phyloP scores from a whole-genome alignment of 176 grass and related monocot species.

The Cymbopogon citratus region DNA sequence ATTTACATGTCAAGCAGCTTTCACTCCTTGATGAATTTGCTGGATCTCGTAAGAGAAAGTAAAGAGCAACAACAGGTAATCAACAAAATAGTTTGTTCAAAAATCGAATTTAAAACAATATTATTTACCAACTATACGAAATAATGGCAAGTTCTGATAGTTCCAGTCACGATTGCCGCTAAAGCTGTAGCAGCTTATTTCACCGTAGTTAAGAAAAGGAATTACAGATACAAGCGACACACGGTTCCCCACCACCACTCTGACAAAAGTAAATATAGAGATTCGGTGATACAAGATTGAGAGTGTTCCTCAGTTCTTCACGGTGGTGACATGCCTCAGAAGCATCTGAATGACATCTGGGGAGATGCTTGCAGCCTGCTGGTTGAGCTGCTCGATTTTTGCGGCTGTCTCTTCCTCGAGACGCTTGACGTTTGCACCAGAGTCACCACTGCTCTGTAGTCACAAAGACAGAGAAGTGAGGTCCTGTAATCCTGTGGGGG shows the following conservation, averaged over 20 bases:
- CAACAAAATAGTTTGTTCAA: background rate
- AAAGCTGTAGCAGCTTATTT: conserved; percentile 8
- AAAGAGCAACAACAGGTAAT: background rate
- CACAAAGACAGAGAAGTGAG: background rate
- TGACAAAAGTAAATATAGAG: background rate
- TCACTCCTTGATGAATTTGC: background rate
- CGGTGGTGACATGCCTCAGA: conserved; percentile 59
- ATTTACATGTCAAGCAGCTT: background rate
- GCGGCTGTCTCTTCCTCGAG: conserved; percentile 59
- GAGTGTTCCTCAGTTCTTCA: conserved; percentile 40
- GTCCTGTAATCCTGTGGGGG: background rate
- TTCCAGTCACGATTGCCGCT: background rate
- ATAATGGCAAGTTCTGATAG: background rate
- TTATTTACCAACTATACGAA: conserved; percentile 19
- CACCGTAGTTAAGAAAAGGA: background rate
- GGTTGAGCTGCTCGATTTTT: conserved; percentile 45
- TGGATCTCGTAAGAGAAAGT: background rate
- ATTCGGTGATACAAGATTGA: background rate
- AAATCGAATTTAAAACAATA: background rate
- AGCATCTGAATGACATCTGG: conserved; percentile 71
- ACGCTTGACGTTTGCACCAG: conserved; percentile 66
- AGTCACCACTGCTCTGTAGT: conserved; percentile 58
- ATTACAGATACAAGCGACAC: background rate
- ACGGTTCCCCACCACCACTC: background rate
- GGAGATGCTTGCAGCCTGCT: conserved; percentile 46